Evolutionary conservation across 345 rosid genomes (phyloP).

Genomic region (Linum usitatissimum): DNA sequence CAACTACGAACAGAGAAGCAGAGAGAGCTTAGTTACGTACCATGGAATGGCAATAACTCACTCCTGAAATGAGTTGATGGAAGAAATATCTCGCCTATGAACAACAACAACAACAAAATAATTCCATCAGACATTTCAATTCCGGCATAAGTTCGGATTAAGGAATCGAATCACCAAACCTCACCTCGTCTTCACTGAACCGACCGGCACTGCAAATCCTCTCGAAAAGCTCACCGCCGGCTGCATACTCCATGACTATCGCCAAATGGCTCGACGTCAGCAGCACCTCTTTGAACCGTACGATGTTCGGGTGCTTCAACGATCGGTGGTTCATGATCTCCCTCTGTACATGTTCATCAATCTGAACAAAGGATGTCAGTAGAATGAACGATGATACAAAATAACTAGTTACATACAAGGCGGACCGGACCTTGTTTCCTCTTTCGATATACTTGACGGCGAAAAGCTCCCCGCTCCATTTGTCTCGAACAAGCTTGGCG

Average conservation of each 20-base stretch:
- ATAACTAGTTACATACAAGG: background rate
- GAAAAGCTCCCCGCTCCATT: constrained; percentile 4
- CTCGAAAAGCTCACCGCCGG: background rate
- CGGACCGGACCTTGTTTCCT: background rate
- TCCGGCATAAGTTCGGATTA: too few species aligned
- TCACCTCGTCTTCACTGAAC: background rate
- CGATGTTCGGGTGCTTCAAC: background rate
- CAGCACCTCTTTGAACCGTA: background rate
- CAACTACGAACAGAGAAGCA: too few species aligned
- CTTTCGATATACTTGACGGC: constrained; percentile 6
- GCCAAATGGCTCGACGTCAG: background rate
- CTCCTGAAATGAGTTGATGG: background rate
- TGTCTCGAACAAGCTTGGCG: constrained; percentile 1
- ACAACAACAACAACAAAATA: background rate
- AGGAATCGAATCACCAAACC: too few species aligned
- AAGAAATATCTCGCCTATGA: background rate
- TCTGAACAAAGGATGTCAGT: background rate
- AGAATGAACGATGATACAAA: background rate
- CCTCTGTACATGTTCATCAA: background rate
- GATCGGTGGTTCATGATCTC: constrained; percentile 1
- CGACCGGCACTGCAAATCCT: background rate
- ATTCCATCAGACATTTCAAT: too few species aligned
- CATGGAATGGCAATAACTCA: background rate
- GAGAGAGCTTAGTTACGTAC: background rate
- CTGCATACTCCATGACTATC: background rate